Conservation (phyloP, 768 basidiomycete genomes). For the Pleurotus cornucopiae region DNA sequence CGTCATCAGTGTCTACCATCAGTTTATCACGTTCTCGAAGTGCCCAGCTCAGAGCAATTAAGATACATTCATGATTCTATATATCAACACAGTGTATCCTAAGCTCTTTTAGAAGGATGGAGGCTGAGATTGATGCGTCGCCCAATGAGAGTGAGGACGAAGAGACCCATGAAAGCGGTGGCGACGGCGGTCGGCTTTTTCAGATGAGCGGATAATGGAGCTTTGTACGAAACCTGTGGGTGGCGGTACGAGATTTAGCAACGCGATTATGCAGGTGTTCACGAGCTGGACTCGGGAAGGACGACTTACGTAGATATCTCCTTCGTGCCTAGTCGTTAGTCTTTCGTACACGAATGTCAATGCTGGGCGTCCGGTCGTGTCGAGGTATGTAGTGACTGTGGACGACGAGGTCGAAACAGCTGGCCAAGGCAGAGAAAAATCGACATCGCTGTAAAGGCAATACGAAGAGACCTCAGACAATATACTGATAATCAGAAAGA, state of each 20-base stretch:
- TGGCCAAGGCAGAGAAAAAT: slow-evolving; percentile 75
- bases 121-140: slow-evolving; percentile 46
- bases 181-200: slow-evolving; percentile 84
- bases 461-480: slow-evolving; percentile 6
- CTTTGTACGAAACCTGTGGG: slow-evolving; percentile 79
- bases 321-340: slow-evolving; percentile 76
- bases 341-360: slow-evolving; percentile 70
- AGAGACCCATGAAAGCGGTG: slow-evolving; percentile 63
- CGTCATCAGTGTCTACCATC: too few relatives aligned
- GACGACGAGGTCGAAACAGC: slow-evolving; percentile 55
- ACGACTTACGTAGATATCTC: slow-evolving; percentile 73
- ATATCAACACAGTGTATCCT: slow-evolving; percentile 12
- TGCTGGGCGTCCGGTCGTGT: slow-evolving; percentile 83
- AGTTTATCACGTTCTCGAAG: too few relatives aligned
- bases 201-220: slow-evolving; percentile 75
- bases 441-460: slow-evolving; percentile 57
- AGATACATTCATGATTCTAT: not conserved
- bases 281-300: not conserved
- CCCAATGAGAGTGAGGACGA: slow-evolving; percentile 42
- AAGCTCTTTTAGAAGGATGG: slow-evolving; percentile 26
- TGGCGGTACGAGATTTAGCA: not conserved
- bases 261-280: not conserved
- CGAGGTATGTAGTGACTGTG: slow-evolving; percentile 86
- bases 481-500: not conserved
- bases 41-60: not conserved